Base-by-base conservation (phyloP, 805 yeast species). In the Ogataea nonfermentans region DNA sequence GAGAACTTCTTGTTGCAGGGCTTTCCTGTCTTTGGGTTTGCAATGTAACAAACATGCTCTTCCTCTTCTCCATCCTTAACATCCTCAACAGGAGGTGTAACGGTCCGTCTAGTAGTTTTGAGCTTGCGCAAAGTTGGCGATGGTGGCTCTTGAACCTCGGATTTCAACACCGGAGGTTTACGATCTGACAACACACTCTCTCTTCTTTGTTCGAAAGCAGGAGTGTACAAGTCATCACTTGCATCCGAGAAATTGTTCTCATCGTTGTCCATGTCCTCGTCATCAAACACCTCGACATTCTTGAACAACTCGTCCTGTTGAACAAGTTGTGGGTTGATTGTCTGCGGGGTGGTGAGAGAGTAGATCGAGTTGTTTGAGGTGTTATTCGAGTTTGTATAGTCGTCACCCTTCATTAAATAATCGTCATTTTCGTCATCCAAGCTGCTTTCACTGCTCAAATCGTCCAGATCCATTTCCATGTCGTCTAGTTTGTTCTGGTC, bases 1-100 rank as follows among this genome's bases (percentile, higher is more conserved):
- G 97, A 88, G 57, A 91, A 91, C 55, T 80, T 79, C 64, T 85
- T 85, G 51, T 73, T 66, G 63, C 96, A 87, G 16, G 78, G 76
- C 46, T 68, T 57, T 12, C 84, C 80, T 0, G 85, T 77, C 19
- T 74, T 57, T 4, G 86, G 83, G 51, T 79, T 79, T 8, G 72
- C 61, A 60, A 81, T 66, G 40, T 65, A 68, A 58, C 90, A 83
- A 46, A 76, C 71, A 49, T 82, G 82, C 43, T 66, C 68, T 13
- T 49, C 57, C 30, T 54, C 62, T 6, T 43, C 51, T 4, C 39
- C 46, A 23, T 32, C 50, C 25, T 34, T 25, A 22, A 12, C 16
- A 11, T 27, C 36, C 16, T 35, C 35, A 24, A 27, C 24, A 3
- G 40, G 44, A 10, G 46, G 47, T 8, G 47, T 39, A 4, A 24